Base-by-base conservation (phyloP, 2,329 filamentous ascomycete genomes). In the Pestalotiopsis sp. region DNA sequence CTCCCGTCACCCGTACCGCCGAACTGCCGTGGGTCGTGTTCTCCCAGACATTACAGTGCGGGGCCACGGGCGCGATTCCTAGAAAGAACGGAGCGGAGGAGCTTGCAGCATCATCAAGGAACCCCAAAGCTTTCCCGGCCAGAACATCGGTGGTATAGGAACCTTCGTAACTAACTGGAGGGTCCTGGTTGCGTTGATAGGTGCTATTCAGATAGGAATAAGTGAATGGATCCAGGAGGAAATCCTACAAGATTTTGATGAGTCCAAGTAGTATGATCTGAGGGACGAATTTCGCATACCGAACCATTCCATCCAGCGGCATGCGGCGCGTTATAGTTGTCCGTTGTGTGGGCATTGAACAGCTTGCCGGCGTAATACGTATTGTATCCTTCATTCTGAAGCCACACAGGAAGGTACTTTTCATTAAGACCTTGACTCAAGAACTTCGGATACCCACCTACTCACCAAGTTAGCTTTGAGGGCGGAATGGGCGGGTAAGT, bases 131-230 rank as follows among this genome's bases (percentile, higher is more conserved):
- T 6, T 36, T 36, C 31, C 31, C 31, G 31, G 31, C 81, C 25
- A 89, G 78, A 2, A 90, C 79, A 71, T 90, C 88, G 0, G 84
- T 85, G 0, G 82, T 84, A 73, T 91, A 86, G 52, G 85, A 77
- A 1, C 87, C 87, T 57, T 86, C 81, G 68, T 88, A 85, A 72
- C 84, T 87, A 11, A 86, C 81, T 0, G 89, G 89, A 0, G 82
- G 75, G 2, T 88, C 84, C 1, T 81, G 77, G 69, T 91, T 89
- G 5, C 86, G 82, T 70, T 89, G 84, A 72, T 88, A 89, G 2
- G 84, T 88, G 1, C 86, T 82, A 70, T 91, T 91, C 61, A 88
- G 81, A 74, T 92, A 92, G 36, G 85, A 81, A 74, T 92, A 92
- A 0, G 89, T 91, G 69, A 83, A 86, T 0, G 89, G 89, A 72